Conservation (phyloP, 371 early-diverging fungal species). For the Mortierella sp. region DNA sequence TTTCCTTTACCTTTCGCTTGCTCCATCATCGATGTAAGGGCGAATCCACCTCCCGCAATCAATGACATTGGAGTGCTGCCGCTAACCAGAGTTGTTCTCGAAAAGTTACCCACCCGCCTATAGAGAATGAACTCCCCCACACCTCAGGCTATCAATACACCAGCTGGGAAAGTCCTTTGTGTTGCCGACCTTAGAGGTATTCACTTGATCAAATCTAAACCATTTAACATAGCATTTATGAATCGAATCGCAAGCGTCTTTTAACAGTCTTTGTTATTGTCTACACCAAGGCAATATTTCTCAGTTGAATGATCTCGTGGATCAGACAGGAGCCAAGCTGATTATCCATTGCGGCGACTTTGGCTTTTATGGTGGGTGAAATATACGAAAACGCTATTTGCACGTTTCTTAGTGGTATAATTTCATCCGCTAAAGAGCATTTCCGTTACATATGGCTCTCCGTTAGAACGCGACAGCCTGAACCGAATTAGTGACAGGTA, state of each 20-base stretch:
- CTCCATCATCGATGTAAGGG: not conserved
- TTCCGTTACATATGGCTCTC: not conserved
- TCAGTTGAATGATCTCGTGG: conserved; percentile 72
- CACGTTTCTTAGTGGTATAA: not conserved
- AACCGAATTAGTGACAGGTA: conserved; percentile 73
- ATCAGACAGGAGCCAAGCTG: conserved; percentile 67
- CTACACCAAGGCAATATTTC: conserved; percentile 68
- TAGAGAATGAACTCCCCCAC: conserved; percentile 43
- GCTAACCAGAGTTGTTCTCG: not conserved
- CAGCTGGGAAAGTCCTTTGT: conserved; percentile 54
- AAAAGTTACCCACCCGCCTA: not conserved
- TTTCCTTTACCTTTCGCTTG: not conserved
- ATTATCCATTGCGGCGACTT: conserved; percentile 81
- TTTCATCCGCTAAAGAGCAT: not conserved
- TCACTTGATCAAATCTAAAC: not conserved
- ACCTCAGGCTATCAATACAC: conserved; percentile 33
- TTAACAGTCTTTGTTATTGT: not conserved
- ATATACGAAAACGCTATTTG: not conserved
- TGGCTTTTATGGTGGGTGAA: conserved; percentile 70
- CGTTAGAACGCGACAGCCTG: conserved; percentile 65
- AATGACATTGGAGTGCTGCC: not conserved
- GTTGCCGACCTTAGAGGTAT: conserved; percentile 55
- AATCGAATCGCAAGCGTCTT: not conserved
- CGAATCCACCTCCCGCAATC: not conserved
- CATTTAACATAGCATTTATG: not conserved